Evolutionary conservation across 306 rosid species (phyloP).

Genomic region (Ammopiptanthus mongolicus): DNA sequence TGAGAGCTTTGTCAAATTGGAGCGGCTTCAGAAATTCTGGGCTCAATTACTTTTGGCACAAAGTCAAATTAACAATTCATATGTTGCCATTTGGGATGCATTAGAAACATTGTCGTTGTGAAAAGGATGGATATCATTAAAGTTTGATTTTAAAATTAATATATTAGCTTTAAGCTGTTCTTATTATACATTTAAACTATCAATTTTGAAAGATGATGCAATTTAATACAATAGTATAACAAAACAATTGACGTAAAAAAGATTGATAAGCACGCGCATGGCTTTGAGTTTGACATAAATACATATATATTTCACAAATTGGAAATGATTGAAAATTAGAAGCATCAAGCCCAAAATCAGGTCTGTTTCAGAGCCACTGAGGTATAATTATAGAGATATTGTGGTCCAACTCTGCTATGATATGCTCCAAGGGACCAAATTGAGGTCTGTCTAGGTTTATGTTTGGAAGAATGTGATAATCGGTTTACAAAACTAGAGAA

Average conservation of each 20-base stretch:
- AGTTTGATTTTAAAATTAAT: background rate
- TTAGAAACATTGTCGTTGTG: slow-evolving; percentile 10
- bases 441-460: slow-evolving; percentile 21
- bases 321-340: slow-evolving; percentile 26
- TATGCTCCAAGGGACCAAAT: slow-evolving; percentile 19
- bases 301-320: background rate
- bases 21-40: slow-evolving; percentile 25
- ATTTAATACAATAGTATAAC: background rate
- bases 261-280: slow-evolving; percentile 35
- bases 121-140: slow-evolving; percentile 13
- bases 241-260: slow-evolving; percentile 11
- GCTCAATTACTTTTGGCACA: slow-evolving; percentile 17
- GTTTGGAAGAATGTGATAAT: slow-evolving; percentile 20
- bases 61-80: slow-evolving; percentile 24
- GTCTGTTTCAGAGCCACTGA: slow-evolving; percentile 13
- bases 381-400: slow-evolving; percentile 12
- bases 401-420: slow-evolving; percentile 24
- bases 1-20: slow-evolving; percentile 16
- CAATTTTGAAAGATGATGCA: slow-evolving; percentile 14
- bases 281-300: slow-evolving; percentile 27
- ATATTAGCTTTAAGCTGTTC: background rate
- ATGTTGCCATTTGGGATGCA: slow-evolving; percentile 30
- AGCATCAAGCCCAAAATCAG: slow-evolving; percentile 29
- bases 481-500: slow-evolving; percentile 25
- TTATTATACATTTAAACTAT: slow-evolving; percentile 9